phyloP scores from a whole-genome alignment of 225 moss, liverwort and hornwort genomes.

The Polytrichum formosum region DNA sequence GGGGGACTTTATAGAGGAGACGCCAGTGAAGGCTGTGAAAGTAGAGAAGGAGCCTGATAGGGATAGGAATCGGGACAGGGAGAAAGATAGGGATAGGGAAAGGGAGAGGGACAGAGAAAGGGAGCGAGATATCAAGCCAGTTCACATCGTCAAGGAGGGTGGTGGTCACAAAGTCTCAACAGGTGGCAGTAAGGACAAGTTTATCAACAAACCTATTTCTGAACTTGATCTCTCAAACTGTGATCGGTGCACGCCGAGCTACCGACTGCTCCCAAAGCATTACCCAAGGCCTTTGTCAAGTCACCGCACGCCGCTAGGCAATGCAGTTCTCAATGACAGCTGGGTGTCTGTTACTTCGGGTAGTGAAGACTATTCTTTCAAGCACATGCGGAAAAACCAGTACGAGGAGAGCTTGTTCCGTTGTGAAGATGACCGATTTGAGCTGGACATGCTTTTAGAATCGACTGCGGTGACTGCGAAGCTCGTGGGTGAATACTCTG shows the following conservation, averaged over 20 bases:
- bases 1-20: constrained; percentile 64
- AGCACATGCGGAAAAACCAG: constrained; percentile 92
- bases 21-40: constrained; percentile 62
- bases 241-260: constrained; percentile 90
- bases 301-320: constrained; percentile 74
- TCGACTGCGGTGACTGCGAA: constrained; percentile 62
- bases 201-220: constrained; percentile 79
- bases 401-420: constrained; percentile 88
- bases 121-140: constrained; percentile 34
- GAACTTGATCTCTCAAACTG: constrained; percentile 96
- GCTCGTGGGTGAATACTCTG: constrained; percentile 55
- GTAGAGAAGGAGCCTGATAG: constrained; percentile 62
- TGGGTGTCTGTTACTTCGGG: constrained; percentile 99
- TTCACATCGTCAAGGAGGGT: constrained; percentile 47
- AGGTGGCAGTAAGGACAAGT: constrained; percentile 71
- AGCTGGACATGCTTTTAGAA: constrained; percentile 84
- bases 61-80: not conserved
- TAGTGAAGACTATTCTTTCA: constrained; percentile 85
- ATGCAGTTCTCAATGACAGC: constrained; percentile 73
- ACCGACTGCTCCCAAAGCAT: constrained; percentile 81
- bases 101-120: constrained; percentile 28
- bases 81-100: constrained; percentile 23
- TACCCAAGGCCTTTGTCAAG: constrained; percentile 75
- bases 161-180: constrained; percentile 44
- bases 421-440: constrained; percentile 91